Percentiles rank a stretch among this genome's conserved stretches.
These are phyloP conservation scores for Globisporangium radiosum DNA, from an alignment of 352 stramenopile genomes.

Conservation along the genomic window DNA sequence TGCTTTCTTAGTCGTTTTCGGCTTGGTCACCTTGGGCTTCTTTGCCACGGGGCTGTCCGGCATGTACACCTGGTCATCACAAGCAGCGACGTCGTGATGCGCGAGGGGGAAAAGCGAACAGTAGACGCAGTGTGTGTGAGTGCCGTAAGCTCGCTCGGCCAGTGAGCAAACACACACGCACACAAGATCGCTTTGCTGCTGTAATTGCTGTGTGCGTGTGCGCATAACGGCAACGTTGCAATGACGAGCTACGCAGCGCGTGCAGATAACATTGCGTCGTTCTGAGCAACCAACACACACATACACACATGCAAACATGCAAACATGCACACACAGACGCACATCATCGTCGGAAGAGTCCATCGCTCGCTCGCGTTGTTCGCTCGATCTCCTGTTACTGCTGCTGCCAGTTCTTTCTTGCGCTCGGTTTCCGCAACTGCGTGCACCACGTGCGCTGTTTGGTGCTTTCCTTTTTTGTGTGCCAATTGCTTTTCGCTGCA, in stretches of 20 bases:
- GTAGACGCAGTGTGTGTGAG: too few relatives aligned
- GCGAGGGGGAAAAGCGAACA: too few relatives aligned
- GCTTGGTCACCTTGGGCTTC: constrained; percentile 13
- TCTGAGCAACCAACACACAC: background rate
- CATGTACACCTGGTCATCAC: constrained; percentile 11
- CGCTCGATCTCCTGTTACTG: background rate
- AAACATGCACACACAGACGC: constrained; percentile 7
- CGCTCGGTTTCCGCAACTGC: background rate
- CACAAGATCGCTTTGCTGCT: background rate
- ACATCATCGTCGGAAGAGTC: constrained; percentile 50
- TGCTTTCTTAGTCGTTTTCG: constrained; percentile 30
- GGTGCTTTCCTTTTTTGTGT: constrained; percentile 2
- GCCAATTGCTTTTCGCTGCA: too few relatives aligned
- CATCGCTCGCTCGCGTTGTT: constrained; percentile 17
- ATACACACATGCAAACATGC: constrained; percentile 16
- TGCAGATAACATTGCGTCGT: background rate
- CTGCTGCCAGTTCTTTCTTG: background rate
- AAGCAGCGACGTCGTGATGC: background rate
- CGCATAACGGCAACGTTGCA: too few relatives aligned
- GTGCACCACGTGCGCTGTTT: background rate
- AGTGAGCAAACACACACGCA: background rate
- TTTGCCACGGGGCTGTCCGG: constrained; percentile 9
- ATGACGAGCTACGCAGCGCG: background rate
- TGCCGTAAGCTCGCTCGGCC: too few relatives aligned
- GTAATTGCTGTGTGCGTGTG: too few relatives aligned